Conservation (phyloP, 2,329 filamentous ascomycete genomes). For the Pyricularia grisea region DNA sequence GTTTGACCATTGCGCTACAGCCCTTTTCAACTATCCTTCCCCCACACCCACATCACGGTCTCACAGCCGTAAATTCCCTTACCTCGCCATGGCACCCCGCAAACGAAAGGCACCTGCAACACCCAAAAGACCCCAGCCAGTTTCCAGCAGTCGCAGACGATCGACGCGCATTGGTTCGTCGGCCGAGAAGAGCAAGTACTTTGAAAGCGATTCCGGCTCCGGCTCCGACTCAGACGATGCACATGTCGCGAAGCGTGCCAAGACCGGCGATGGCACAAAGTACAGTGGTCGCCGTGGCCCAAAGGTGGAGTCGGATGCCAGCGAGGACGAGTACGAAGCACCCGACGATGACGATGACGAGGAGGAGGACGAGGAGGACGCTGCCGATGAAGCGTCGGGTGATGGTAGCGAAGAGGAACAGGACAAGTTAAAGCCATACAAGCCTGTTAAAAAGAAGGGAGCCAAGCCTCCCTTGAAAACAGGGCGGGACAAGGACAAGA, state of each 20-base stretch:
- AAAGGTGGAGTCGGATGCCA: conserved; percentile 8
- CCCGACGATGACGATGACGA: conserved; percentile 14
- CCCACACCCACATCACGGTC: too few relatives aligned
- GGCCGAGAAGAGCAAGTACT: conserved; percentile 40
- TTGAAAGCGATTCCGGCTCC: conserved; percentile 25
- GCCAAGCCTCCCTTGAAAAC: conserved; percentile 20
- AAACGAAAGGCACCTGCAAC: conserved; percentile 24
- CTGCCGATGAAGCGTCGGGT: conserved; percentile 16
- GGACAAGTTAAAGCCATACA: conserved; percentile 21
- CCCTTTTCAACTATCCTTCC: not conserved
- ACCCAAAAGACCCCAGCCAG: not conserved
- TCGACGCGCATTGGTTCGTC: conserved; percentile 36
- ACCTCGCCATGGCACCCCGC: conserved; percentile 26
- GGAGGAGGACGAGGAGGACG: conserved; percentile 10
- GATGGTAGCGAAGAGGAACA: conserved; percentile 17
- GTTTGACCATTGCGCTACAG: not conserved
- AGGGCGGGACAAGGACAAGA: conserved; percentile 1
- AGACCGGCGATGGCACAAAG: not conserved
- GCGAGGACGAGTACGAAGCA: conserved; percentile 10
- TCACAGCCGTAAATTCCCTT: not conserved
- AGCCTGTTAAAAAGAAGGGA: not conserved
- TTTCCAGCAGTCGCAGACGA: conserved; percentile 26
- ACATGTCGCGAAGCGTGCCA: conserved; percentile 10
- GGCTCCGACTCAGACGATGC: conserved; percentile 10
- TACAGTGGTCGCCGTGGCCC: conserved; percentile 2